Evolutionary conservation across 345 rosid species (phyloP), one percentile per base, ranked within the genome.

Genomic region (Salix brachista): DNA sequence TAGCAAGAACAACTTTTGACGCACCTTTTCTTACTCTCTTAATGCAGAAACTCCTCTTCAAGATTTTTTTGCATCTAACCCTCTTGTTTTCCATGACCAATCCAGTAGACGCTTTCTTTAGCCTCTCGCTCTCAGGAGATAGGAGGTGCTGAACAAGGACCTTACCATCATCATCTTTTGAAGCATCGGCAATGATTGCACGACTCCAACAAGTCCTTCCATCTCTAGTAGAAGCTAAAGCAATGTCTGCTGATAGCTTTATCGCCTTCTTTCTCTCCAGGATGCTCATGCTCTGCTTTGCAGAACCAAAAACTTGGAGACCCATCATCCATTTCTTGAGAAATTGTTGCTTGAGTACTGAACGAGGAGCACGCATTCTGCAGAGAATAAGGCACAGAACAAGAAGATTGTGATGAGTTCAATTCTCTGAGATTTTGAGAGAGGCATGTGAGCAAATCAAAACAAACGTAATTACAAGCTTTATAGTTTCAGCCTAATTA

Each of bases 211-310:
- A 81, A 42, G 94, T 91, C n/a, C 84, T 81, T 60, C 89, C 86
- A 28, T 87, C 89, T 80, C 92, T 87, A 13, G 91, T 79, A 10
- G 93, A 88, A 61, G 98, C 98, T 86, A 94, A 87, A 69, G 98
- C 97, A 50, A 94, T 75, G 77, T 94, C 98, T 25, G 98, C 91
- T 0, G 98, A 88, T 78, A 92, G 86, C 82, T 92, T 91, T 77
- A 94, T 92, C 9, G 91, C 90, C 72, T 83, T 90, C 81, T 88
- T 92, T 69, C 98, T 88, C 73, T 90, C 91, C 64, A 73, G 71
- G 68, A 94, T 48, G 77, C 75, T 89, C 78, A 85, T 85, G 65
- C 80, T 84, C 73, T 85, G 84, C 70, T 80, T 82, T 6, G 86
- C 73, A 73, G 85, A 81, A 34, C 77, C 75, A 34, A 76, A 87